Base-by-base conservation (phyloP, 2,329 filamentous ascomycete genomes). In the Plenodomus biglobosus region DNA sequence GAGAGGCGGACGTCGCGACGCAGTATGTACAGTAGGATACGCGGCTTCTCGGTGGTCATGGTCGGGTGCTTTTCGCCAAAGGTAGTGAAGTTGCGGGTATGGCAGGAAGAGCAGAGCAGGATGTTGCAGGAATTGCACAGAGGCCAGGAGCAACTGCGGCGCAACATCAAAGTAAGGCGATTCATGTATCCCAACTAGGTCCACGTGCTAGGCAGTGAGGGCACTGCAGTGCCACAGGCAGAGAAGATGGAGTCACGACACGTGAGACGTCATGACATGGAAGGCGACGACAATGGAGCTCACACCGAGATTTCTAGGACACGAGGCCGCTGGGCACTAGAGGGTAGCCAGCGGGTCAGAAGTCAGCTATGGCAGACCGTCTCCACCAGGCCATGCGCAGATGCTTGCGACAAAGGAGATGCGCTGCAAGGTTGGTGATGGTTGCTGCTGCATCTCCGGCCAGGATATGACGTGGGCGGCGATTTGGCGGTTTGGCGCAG, bases 1-100 rank as follows among this genome's bases (percentile, higher is more conserved):
- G 81, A 77, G 20, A 88, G 76, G 51, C 89, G 85, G 17, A 91
- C 76, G 66, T 92, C 89, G 57, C 85, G 83, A 38, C 88, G 83
- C 30, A 92, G 70, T 18, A 92, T 69, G 64, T 90, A 91, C 46
- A 92, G 76, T 42, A 91, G 74, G 19, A 88, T 76, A 37, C 72
- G 74, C 17, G 66, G 59, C 34, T 53, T 51, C 16, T 53, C 43
- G 43, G 41, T 50, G 6, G 59, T 41, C 64, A 68, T 68, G 43
- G 24, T 58, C 42, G 53, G 35, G 44, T 50, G 38, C 18, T 56
- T 42, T 22, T 52, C 48, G 47, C 42, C 48, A 5, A 46, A 51
- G 24, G 48, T 43, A 45, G 44, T 43, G 38, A 54, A 48, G n/a
- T 49, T 44, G 45, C 52, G 57, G 34, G 45, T 40, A 21, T 58